Percentiles rank a stretch among this genome's conserved stretches.
Conservation (phyloP, 352 stramenopile genomes). For the Hyaloperonospora brassicae region DNA sequence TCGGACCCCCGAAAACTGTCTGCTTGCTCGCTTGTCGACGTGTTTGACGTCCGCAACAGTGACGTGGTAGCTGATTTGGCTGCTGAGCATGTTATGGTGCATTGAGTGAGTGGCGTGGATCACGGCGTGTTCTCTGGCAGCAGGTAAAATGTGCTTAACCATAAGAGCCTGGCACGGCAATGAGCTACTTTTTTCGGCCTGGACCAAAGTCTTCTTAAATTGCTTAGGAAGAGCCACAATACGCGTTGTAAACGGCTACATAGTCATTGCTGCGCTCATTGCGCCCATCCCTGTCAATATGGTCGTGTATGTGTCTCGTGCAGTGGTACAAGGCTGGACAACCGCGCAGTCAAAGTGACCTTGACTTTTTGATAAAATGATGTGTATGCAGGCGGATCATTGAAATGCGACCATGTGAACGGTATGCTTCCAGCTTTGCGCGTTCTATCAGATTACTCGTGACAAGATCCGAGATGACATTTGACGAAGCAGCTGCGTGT, state of each 20-base stretch:
- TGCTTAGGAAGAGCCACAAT: conserved; percentile 44
- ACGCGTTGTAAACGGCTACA: conserved; percentile 77
- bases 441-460: conserved; percentile 67
- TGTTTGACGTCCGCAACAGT: conserved; percentile 76
- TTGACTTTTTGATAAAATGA: conserved; percentile 91
- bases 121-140: conserved; percentile 28
- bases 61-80: conserved; percentile 48
- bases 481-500: too few species aligned
- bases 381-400: conserved; percentile 67
- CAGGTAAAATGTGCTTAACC: conserved; percentile 30
- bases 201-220: conserved; percentile 51
- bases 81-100: conserved; percentile 30
- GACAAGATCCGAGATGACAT: too few species aligned
- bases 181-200: conserved; percentile 59
- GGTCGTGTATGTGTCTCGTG: conserved; percentile 72
- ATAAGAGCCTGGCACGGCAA: conserved; percentile 43
- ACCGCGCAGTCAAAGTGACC: conserved; percentile 85
- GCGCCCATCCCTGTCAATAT: conserved; percentile 68
- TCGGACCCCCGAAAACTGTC: conserved; percentile 33
- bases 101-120: conserved; percentile 34
- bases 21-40: conserved; percentile 59
- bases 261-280: conserved; percentile 62
- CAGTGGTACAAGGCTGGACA: conserved; percentile 51
- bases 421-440: conserved; percentile 78
- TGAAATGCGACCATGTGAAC: conserved; percentile 76